Evolutionary conservation across 257 asterid genomes (phyloP), one percentile per base, ranked within the genome.

Genomic region (Solanum habrochaites): DNA sequence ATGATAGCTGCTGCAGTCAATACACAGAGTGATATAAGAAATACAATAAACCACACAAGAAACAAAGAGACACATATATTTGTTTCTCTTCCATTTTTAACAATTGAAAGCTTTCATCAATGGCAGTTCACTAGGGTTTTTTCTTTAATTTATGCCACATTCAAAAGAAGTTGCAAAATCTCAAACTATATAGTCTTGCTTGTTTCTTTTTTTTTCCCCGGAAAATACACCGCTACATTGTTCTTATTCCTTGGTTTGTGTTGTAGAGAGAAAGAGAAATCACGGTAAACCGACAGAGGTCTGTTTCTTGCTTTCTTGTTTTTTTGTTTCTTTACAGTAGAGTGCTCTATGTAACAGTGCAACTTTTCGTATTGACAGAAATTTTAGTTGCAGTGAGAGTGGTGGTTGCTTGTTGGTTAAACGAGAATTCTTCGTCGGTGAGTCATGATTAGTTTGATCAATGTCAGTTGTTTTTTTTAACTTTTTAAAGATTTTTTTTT

Each of bases 71-170:
- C 27, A 27, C 64, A 45, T 6, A 86, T 47, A 74, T 52, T 35
- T 85, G 56, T 75, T 85, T 52, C 11, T 29, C 85, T 87, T 86
- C 89, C 78, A 85, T 73, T 83, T 90, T 85, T 60, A n/a, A 88
- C 87, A 47, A 77, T 62, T 74, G 23, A 49, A 20, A 16, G 35
- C 49, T n/a, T 80, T 25, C 66, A 6, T 40, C 31, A 73, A 4
- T 72, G 81, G 10, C 83, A 8, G 32, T 77, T 64, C 1, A 58
- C 37, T 23, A 60, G 78, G 85, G 43, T 10, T 81, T 35, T 7
- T 35, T 7, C 29, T 56, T 56, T 20, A 56, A 56, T 56, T 56
- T 56, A 56, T 20, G 64, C 64, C 64, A n/a, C 64, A 56, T 56
- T 56, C n/a, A 56, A 20, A 20, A 10, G 12, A 8, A 15, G 60